These are phyloP conservation scores for Taphrina populina DNA, from an alignment of 1,139 yeast species.

Conservation along the genomic window DNA sequence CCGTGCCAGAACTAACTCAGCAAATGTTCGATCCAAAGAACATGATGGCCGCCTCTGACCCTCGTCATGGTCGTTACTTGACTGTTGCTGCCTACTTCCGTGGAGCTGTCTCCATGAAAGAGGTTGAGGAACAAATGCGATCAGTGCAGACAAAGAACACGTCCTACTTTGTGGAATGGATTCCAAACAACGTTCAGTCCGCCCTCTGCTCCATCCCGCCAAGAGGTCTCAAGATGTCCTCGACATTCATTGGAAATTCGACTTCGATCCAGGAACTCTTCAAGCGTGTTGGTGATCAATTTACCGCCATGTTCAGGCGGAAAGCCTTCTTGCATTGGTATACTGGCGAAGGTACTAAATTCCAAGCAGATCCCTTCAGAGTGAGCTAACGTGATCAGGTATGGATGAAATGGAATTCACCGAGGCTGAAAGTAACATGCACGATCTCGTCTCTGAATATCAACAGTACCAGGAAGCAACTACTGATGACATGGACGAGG, in stretches of 20 bases:
- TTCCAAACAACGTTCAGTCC: slow-evolving; percentile 89
- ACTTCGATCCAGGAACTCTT: slow-evolving; percentile 52
- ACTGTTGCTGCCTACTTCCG: slow-evolving; percentile 52
- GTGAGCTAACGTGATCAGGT: too few relatives aligned
- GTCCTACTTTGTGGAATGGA: slow-evolving; percentile 74
- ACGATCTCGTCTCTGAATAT: slow-evolving; percentile 50
- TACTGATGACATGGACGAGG: slow-evolving; percentile 46
- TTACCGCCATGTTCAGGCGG: slow-evolving; percentile 50
- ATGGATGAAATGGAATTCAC: slow-evolving; percentile 53
- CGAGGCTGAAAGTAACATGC: slow-evolving; percentile 51
- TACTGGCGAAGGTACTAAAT: slow-evolving; percentile 47
- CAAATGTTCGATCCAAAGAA: slow-evolving; percentile 51
- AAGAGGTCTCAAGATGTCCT: slow-evolving; percentile 48
- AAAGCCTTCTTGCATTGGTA: slow-evolving; percentile 53
- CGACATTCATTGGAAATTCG: slow-evolving; percentile 51
- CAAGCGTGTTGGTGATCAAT: slow-evolving; percentile 48
- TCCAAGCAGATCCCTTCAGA: not conserved
- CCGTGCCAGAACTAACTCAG: slow-evolving; percentile 52
- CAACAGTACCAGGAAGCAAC: slow-evolving; percentile 52
- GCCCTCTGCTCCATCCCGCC: slow-evolving; percentile 51
- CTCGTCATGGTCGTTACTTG: slow-evolving; percentile 49
- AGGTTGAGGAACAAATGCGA: slow-evolving; percentile 50
- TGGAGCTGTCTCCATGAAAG: slow-evolving; percentile 51
- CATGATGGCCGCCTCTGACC: slow-evolving; percentile 52
- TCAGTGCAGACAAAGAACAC: slow-evolving; percentile 47